Percentiles rank a stretch among this genome's conserved stretches.
Evolutionary conservation across 371 early-diverging fungal species (phyloP).

Genomic region (Batrachochytrium dendrobatidis): DNA sequence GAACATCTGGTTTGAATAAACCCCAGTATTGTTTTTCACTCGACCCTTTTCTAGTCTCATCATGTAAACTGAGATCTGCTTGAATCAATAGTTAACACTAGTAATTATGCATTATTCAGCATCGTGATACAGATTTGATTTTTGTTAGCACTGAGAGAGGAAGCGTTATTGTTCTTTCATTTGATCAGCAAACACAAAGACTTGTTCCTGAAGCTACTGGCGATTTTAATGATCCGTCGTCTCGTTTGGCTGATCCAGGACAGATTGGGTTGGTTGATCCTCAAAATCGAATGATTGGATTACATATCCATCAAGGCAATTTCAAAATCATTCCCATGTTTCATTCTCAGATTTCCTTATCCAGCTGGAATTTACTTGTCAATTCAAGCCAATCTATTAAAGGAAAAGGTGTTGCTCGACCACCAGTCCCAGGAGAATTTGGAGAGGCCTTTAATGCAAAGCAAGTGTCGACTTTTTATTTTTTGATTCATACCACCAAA

Average conservation of each 20-base stretch:
- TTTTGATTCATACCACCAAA: too few relatives aligned
- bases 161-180: slow-evolving; percentile 56
- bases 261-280: slow-evolving; percentile 50
- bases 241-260: slow-evolving; percentile 38
- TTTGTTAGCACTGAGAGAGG: slow-evolving; percentile 52
- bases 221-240: slow-evolving; percentile 48
- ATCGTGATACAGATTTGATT: slow-evolving; percentile 47
- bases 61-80: too few relatives aligned
- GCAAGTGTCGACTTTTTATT: not conserved
- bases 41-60: too few relatives aligned
- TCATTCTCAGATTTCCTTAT: not conserved
- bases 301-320: slow-evolving; percentile 52
- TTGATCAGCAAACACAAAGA: slow-evolving; percentile 35
- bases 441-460: slow-evolving; percentile 1
- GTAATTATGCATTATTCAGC: too few relatives aligned
- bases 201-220: slow-evolving; percentile 61
- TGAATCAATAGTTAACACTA: too few relatives aligned
- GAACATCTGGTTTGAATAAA: too few relatives aligned
- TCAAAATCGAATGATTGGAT: slow-evolving; percentile 32
- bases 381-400: not conserved
- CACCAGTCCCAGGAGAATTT: not conserved
- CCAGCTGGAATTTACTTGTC: not conserved
- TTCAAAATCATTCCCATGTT: slow-evolving; percentile 41
- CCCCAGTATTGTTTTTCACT: too few relatives aligned
- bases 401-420: not conserved